Evolutionary conservation across 495 filamentous ascomycete genomes (phyloP).

Genomic region (Neurospora sp.): DNA sequence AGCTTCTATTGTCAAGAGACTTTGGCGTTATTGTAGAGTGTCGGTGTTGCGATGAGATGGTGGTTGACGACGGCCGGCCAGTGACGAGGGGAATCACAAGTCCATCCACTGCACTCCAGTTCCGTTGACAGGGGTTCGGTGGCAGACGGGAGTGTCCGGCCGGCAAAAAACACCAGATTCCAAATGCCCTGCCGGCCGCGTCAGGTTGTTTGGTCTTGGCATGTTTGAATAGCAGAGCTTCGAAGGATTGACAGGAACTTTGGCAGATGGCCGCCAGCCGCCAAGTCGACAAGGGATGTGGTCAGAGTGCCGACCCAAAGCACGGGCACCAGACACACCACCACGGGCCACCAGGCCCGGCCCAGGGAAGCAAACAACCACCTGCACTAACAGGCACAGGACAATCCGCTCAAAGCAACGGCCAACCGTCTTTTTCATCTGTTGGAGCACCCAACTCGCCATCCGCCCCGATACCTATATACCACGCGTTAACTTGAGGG

Average conservation of each 20-base stretch:
- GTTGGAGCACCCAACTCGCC: neutral
- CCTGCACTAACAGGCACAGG: neutral
- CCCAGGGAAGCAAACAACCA: neutral
- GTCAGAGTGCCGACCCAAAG: neutral
- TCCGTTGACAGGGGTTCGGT: neutral
- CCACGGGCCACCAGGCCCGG: neutral
- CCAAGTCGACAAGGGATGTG: neutral
- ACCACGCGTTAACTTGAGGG: neutral
- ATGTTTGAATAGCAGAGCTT: neutral
- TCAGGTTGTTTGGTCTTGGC: neutral
- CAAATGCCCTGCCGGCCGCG: neutral
- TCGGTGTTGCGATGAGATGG: neutral
- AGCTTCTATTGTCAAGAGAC: neutral
- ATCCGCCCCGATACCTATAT: neutral
- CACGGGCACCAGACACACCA: neutral
- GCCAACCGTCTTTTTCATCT: neutral
- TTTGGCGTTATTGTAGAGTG: neutral
- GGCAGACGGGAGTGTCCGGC: neutral
- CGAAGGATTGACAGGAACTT: neutral
- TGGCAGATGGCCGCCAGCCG: neutral
- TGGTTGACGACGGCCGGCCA: neutral
- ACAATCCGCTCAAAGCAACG: neutral
- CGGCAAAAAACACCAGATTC: neutral
- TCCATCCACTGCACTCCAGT: neutral
- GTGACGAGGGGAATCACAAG: neutral